Evolutionary conservation across 192 early-diverging fungal genomes (phyloP).

Genomic region (Entrophospora sp.): DNA sequence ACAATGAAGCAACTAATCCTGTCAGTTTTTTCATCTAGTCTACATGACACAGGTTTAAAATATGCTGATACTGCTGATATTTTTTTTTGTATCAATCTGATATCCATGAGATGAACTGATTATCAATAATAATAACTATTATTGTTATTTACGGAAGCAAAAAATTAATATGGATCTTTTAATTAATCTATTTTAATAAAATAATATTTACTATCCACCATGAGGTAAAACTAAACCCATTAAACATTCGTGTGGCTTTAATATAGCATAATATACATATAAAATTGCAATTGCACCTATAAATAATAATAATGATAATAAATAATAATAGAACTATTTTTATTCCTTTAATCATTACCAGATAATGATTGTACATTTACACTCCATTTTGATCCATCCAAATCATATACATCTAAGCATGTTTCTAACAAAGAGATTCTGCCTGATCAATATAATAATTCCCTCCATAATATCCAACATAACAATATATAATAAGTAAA

Average conservation of each 20-base stretch:
- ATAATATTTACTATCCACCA: conserved; percentile 81
- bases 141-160: not conserved
- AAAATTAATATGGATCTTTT: not conserved
- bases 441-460: conserved; percentile 97
- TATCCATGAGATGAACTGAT: conserved; percentile 91
- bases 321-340: not conserved
- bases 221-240: conserved; percentile 98
- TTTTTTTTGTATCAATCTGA: conserved; percentile 94
- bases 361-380: conserved; percentile 97
- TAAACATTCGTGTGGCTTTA: conserved; percentile 95
- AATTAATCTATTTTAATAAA: too few relatives aligned
- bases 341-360: conserved; percentile 30
- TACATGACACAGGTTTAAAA: conserved; percentile 95
- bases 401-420: conserved; percentile 88
- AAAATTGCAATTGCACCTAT: conserved; percentile 91
- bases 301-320: not conserved
- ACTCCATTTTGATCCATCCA: conserved; percentile 83
- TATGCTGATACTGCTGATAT: conserved; percentile 90
- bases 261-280: conserved; percentile 89
- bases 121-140: not conserved
- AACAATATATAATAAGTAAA: not conserved
- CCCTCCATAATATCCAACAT: conserved; percentile 91
- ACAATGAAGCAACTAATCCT: conserved; percentile 68
- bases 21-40: conserved; percentile 81
- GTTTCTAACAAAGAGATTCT: conserved; percentile 86